Evolutionary conservation across 2,329 filamentous ascomycete genomes (phyloP).

Genomic region (Furcasterigmium sp.): DNA sequence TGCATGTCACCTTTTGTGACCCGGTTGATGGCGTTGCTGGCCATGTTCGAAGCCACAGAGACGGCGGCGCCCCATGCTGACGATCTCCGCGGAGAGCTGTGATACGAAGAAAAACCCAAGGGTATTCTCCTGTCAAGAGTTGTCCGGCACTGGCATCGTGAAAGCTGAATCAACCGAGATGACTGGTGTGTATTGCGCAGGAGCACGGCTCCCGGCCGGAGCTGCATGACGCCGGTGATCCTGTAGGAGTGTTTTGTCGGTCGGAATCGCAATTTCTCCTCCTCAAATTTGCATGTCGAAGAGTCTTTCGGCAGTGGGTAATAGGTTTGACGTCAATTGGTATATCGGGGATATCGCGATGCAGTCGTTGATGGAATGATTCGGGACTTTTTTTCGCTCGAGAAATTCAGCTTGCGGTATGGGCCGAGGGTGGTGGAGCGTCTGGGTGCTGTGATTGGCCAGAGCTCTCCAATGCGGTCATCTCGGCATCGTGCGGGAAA

Average conservation of each 20-base stretch:
- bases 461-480: background rate
- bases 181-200: conserved; percentile 31
- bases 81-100: conserved; percentile 37
- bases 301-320: background rate
- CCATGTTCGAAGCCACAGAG: conserved; percentile 63
- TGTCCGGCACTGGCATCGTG: conserved; percentile 24
- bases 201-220: conserved; percentile 46
- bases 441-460: conserved; percentile 1
- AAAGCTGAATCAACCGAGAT: conserved; percentile 11
- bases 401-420: background rate
- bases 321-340: conserved; percentile 6
- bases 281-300: conserved; percentile 2
- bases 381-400: conserved; percentile 9
- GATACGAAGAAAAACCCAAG: conserved; percentile 30
- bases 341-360: background rate
- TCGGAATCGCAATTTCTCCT: background rate
- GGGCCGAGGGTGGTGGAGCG: background rate
- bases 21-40: conserved; percentile 60
- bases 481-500: too few species aligned
- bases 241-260: background rate
- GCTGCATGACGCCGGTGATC: conserved; percentile 38
- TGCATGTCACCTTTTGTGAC: conserved; percentile 62
- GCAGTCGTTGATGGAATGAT: conserved; percentile 3
- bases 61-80: conserved; percentile 77
- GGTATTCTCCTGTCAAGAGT: conserved; percentile 26